These are phyloP conservation scores for Sanguinoderma infundibulare DNA, from an alignment of 1,284 basidiomycete genomes.

Conservation along the genomic window DNA sequence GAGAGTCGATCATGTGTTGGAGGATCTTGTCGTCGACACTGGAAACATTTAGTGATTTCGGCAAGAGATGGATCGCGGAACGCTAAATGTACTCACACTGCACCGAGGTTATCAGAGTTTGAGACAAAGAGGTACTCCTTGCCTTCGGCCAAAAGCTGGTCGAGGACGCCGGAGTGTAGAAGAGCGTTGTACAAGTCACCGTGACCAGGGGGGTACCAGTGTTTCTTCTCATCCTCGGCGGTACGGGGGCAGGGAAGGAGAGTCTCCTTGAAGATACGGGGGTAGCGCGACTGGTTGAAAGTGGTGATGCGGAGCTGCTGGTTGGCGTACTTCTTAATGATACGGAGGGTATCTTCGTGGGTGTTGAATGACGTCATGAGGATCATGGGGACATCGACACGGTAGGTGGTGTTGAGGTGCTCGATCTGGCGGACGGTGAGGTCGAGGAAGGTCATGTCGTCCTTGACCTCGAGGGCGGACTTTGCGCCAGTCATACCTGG, in stretches of 20 bases:
- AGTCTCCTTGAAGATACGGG: slow-evolving; percentile 95
- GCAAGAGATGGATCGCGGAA: neutral
- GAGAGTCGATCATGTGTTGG: slow-evolving; percentile 89
- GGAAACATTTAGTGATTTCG: neutral
- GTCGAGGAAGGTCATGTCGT: slow-evolving; percentile 99
- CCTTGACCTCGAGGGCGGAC: slow-evolving; percentile 90
- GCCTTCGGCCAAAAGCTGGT: slow-evolving; percentile 92
- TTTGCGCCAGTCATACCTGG: slow-evolving; percentile 92
- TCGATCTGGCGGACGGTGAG: slow-evolving; percentile 97
- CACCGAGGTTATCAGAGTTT: slow-evolving; percentile 99
- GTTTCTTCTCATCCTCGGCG: slow-evolving; percentile 90
- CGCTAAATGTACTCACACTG: slow-evolving; percentile 65
- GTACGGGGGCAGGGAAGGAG: slow-evolving; percentile 89
- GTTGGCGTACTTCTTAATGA: slow-evolving; percentile 99
- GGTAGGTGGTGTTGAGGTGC: slow-evolving; percentile 75
- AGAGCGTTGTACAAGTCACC: slow-evolving; percentile 96
- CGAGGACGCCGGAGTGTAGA: slow-evolving; percentile 94
- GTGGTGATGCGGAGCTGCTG: slow-evolving; percentile 95
- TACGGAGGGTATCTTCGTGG: slow-evolving; percentile 94
- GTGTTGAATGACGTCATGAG: slow-evolving; percentile 99
- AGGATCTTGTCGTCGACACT: slow-evolving; percentile 80
- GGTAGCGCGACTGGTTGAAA: slow-evolving; percentile 99
- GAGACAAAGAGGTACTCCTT: slow-evolving; percentile 99
- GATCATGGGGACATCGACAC: slow-evolving; percentile 93
- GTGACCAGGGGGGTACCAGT: slow-evolving; percentile 99